Evolutionary conservation across 2,329 filamentous ascomycete species (phyloP), one percentile per base, ranked within the genome.

Genomic region (Blastomyces parvus): DNA sequence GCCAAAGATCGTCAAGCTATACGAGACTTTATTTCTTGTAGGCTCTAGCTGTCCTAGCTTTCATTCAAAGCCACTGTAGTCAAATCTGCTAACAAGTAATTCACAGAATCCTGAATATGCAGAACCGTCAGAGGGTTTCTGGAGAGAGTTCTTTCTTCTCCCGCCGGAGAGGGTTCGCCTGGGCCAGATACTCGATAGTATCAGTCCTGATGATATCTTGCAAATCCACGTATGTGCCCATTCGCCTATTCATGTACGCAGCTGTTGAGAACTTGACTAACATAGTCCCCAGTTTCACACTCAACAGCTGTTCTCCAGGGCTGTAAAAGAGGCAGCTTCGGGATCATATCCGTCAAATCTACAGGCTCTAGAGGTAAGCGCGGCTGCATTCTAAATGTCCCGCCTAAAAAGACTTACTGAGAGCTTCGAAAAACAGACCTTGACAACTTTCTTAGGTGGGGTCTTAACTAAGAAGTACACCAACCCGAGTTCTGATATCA

Each of bases 401-500:
- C 62, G 40, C 55, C 53, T 17, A 55, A 48, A 48, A 61, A 27
- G 44, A 55, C 79, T 78, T 73, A 79, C 77, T 68, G 62, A 72
- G 69, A 58, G 33, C 38, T 17, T 68, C 70, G 50, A 6, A 38
- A 52, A 52, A 3, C 74, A 97, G 90, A 97, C 92, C 65, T 83
- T 97, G 72, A 91, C 88, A 74, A 87, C 89, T 58, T 97, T 97
- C 76, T 83, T 99, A 73, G 87, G 88, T 59, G 86, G 86, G 62
- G 83, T 96, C 22, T 81, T 97, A 66, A 84, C 85, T 64, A 99
- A 97, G 78, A 91, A 88, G 74, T 99, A 96, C 75, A 91, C 90
- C 30, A 97, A 97, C 71, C 90, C 92, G 6, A 97, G 91, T 75
- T 94, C 94, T 59, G 94, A 97, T 76, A 89, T 97, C 69, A 96